phyloP scores from a whole-genome alignment of 176 grass and related monocot species.

The Carex cristatella region DNA sequence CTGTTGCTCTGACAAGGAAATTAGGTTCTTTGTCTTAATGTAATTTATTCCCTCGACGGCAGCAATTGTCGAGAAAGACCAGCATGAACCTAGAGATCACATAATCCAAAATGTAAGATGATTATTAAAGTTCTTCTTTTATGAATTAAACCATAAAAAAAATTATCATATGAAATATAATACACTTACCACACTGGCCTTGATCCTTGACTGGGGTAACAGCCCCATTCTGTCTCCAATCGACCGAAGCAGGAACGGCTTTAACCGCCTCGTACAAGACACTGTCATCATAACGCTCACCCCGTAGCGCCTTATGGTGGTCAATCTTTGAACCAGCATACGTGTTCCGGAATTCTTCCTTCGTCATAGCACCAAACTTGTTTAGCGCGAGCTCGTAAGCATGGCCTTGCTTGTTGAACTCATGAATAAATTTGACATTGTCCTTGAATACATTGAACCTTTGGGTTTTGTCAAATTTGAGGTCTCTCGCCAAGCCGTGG shows the following conservation, averaged over 20 bases:
- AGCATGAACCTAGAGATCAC: too few species aligned
- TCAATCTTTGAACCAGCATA: slow-evolving; percentile 16
- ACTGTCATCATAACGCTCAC: background rate
- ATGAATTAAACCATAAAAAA: background rate
- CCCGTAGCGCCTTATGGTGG: background rate
- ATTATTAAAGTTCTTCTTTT: too few species aligned
- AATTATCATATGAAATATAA: background rate
- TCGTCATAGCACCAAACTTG: slow-evolving; percentile 30
- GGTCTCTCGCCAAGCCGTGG: background rate
- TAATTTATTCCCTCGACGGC: too few species aligned
- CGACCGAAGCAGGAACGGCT: slow-evolving; percentile 1
- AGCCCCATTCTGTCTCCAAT: slow-evolving; percentile 33
- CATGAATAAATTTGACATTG: slow-evolving; percentile 24
- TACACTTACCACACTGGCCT: slow-evolving; percentile 23
- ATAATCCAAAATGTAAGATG: too few species aligned
- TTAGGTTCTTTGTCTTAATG: too few species aligned
- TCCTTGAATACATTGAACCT: slow-evolving; percentile 36
- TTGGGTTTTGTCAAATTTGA: background rate
- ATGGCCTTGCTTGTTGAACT: slow-evolving; percentile 29
- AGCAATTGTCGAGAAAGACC: too few species aligned
- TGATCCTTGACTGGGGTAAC: slow-evolving; percentile 30
- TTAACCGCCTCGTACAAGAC: slow-evolving; percentile 19
- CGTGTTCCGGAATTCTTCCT: slow-evolving; percentile 17
- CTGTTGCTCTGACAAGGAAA: too few species aligned
- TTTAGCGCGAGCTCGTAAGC: slow-evolving; percentile 34